Base-by-base conservation (phyloP, 495 filamentous ascomycete genomes). In the Xylaria telfairii region DNA sequence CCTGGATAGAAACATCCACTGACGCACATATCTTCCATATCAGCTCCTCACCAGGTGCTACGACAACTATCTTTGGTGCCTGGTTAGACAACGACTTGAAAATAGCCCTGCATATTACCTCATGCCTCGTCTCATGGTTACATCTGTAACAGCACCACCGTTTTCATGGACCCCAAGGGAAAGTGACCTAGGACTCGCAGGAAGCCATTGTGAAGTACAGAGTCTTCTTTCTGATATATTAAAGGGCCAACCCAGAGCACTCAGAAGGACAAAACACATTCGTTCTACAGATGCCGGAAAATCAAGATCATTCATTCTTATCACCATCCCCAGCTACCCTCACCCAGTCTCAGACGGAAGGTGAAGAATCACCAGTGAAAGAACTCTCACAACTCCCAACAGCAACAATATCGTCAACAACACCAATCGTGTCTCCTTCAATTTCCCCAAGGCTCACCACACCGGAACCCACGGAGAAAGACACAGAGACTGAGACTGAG, bases 1-100 rank as follows among this genome's bases (percentile, higher is more conserved):
- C 68, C 68, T 70, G 28, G 49, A 54, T 70, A 34, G 49, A 32
- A 30, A 65, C 30, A 59, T 65, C 68, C 68, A 70, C 68, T 65
- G 60, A 70, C 60, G 47, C 24, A 65, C 68, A 53, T 63, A 37
- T 53, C 42, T 10, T 42, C 57, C 47, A 34, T 53, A 69, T 63
- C 57, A 69, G 67, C 67, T 69, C 67, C 46, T 24, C 34, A 19
- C 46, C 46, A 64, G 24, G 57, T 70, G 60, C 46, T 70, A 70
- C 68, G 68, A 70, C 17, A 65, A 34, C 34, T 26, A 60, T 47
- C 46, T 53, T 26, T 65, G 47, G 60, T 65, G 49, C 24, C 60
- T 65, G 24, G 42, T 49, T 30, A 61, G 37, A 57, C 26, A 30
- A 56, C 34, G 32, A 39, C 59, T 46, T 47, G 47, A 56, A 19